Evolutionary conservation across 2,329 filamentous ascomycete species (phyloP), one percentile per base, ranked within the genome.

Genomic region (Talaromyces rugulosus): DNA sequence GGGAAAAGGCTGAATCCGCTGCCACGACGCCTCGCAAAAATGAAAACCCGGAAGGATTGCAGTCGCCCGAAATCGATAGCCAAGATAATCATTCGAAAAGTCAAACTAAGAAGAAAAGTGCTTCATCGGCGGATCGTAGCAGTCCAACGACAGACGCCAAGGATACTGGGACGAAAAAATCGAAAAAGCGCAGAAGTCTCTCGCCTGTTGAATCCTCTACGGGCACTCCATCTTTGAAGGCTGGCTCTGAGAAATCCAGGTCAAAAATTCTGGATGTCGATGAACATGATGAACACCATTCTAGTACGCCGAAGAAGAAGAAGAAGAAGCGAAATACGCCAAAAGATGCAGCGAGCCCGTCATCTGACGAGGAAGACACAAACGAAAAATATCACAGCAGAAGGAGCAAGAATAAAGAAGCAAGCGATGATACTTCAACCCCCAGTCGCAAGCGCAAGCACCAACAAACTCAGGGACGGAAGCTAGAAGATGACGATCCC

Each of bases 71-170:
- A 31, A 51, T 62, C 56, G 53, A 56, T 5, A 56, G 60, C 62
- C 52, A 71, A 67, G 28, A 73, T 72, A 54, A 74, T 71, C 51
- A 70, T 68, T 60, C 80, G 76, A 65, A 72, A 63, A 61, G 65
- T 40, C 61, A 67, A 65, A 27, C 68, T 66, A 34, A 62, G 65
- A 66, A 72, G 67, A 65, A 72, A 64, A 67, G 67, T 73, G 53
- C 53, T 73, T 53, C 68, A 67, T 65, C 72, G 66, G 33, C 68
- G 66, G 59, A 64, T 56, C 63, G 64, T 67, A 62, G 65, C 68
- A 65, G 75, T 66, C 60, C 66, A 63, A 57, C 64, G 63, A 61
- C 68, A 69, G 36, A 57, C 1, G 11, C 30, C 51, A 47, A 42
- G 11, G 42, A 44, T 44, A n/a, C 14, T 18, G 16, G 31, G 12